phyloP scores from a whole-genome alignment of 225 moss, liverwort and hornwort species.

The Climacium dendroides region DNA sequence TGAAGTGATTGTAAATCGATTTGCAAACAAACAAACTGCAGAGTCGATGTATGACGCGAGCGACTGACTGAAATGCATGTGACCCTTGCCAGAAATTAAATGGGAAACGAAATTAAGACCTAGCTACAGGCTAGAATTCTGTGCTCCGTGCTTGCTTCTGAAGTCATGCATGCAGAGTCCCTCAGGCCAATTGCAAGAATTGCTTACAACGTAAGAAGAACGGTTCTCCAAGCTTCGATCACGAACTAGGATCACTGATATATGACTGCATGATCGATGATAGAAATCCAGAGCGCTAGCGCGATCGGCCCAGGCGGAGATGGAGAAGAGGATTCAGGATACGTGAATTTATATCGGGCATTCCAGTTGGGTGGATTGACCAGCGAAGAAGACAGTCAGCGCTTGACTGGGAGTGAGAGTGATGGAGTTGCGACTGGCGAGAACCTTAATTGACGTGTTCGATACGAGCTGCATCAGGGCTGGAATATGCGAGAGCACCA shows the following conservation, averaged over 20 bases:
- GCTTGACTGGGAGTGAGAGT: background rate
- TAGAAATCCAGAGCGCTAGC: background rate
- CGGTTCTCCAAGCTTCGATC: background rate
- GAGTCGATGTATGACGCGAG: background rate
- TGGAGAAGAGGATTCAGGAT: background rate
- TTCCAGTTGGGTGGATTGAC: background rate
- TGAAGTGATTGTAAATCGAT: background rate
- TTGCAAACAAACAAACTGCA: background rate
- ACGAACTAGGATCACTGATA: too few species aligned
- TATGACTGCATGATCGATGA: too few species aligned
- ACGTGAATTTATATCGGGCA: background rate
- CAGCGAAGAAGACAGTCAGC: background rate
- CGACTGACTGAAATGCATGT: background rate
- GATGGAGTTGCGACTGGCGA: background rate
- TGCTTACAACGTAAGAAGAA: background rate
- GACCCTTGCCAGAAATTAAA: background rate
- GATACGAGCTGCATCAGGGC: too few species aligned
- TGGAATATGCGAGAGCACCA: background rate
- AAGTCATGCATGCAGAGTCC: background rate
- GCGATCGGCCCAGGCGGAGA: too few species aligned
- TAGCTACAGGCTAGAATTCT: background rate
- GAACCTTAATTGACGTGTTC: background rate
- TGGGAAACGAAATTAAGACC: too few species aligned
- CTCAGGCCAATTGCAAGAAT: background rate
- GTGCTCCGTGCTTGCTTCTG: background rate